phyloP scores from a whole-genome alignment of 352 stramenopile genomes.

The Blastocystis sp. region DNA sequence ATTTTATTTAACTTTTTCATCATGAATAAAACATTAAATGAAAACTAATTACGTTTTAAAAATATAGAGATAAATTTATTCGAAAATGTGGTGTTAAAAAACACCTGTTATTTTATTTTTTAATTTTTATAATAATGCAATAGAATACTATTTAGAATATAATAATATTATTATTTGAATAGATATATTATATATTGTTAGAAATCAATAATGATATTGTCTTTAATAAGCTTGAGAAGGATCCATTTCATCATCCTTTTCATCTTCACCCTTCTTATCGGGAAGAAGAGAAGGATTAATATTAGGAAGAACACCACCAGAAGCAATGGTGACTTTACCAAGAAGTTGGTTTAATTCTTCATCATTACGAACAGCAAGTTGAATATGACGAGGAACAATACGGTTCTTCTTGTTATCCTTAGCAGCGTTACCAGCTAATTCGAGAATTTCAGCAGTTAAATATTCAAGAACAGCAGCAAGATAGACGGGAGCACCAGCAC shows the following conservation, averaged over 20 bases:
- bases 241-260: constrained; percentile 9
- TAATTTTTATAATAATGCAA: too few species aligned
- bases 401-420: constrained; percentile 8
- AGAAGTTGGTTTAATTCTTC: constrained; percentile 83
- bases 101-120: too few species aligned
- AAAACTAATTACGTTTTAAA: too few species aligned
- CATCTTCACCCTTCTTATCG: constrained; percentile 34
- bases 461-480: constrained; percentile 53
- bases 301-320: constrained; percentile 56
- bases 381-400: constrained; percentile 9
- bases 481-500: constrained; percentile 58
- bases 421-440: constrained; percentile 47
- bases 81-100: too few species aligned
- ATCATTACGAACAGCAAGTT: constrained; percentile 64
- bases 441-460: constrained; percentile 49
- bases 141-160: too few species aligned
- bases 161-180: too few species aligned
- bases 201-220: too few species aligned
- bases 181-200: too few species aligned
- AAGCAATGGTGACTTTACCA: constrained; percentile 72
- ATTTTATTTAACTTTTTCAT: too few species aligned
- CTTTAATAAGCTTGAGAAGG: constrained; percentile 27
- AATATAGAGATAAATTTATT: too few species aligned
- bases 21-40: too few species aligned
- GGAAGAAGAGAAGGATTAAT: constrained; percentile 54